Evolutionary conservation across 306 rosid species (phyloP).

Genomic region (Casuarina glauca): DNA sequence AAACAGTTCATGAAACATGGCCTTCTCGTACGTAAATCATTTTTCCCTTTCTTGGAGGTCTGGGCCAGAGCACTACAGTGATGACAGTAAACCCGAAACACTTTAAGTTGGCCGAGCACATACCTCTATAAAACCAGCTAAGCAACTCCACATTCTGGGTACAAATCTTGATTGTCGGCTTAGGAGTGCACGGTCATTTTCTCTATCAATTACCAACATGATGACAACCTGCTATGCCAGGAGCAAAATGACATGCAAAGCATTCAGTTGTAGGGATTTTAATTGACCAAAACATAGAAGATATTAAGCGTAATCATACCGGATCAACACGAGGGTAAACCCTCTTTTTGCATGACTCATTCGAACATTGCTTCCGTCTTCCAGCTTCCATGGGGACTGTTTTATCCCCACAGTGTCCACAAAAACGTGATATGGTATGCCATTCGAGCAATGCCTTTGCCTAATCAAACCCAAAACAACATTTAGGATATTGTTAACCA

Average conservation of each 20-base stretch:
- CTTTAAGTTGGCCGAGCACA: slow-evolving; percentile 28
- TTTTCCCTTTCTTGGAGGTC: not conserved
- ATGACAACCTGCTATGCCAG: slow-evolving; percentile 66
- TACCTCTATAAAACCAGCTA: slow-evolving; percentile 91
- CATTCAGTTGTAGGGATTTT: slow-evolving; percentile 9
- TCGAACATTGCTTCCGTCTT: slow-evolving; percentile 76
- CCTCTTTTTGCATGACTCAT: slow-evolving; percentile 66
- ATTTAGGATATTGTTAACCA: not conserved
- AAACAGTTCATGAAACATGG: not conserved
- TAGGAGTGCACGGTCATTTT: slow-evolving; percentile 73
- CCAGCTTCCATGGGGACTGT: slow-evolving; percentile 79
- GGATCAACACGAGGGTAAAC: slow-evolving; percentile 94
- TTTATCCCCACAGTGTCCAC: slow-evolving; percentile 86
- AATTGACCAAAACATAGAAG: slow-evolving; percentile 22
- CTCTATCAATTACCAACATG: slow-evolving; percentile 86
- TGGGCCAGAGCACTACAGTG: not conserved
- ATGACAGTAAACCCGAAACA: not conserved
- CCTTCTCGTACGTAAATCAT: not conserved
- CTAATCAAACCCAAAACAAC: slow-evolving; percentile 41
- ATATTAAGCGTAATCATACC: slow-evolving; percentile 39
- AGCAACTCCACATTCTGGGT: slow-evolving; percentile 78
- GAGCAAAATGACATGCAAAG: slow-evolving; percentile 18
- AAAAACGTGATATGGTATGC: slow-evolving; percentile 66
- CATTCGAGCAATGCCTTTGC: slow-evolving; percentile 90
- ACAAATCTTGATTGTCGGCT: slow-evolving; percentile 58